phyloP scores from a whole-genome alignment of 495 filamentous ascomycete genomes.

The Penicillium waksmanii region DNA sequence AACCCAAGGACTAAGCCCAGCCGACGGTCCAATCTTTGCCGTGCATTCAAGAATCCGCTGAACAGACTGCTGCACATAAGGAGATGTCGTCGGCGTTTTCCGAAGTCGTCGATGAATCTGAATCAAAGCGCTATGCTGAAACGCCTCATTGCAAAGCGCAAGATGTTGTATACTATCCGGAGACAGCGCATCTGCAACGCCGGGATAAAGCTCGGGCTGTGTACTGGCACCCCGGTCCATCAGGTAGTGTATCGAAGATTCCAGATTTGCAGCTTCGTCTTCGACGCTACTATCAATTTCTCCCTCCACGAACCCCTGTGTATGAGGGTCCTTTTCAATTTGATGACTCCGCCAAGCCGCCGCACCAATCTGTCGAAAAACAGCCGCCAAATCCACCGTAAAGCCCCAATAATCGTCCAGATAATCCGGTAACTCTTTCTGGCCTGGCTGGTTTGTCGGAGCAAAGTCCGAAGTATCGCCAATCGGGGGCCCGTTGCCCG shows the following conservation, averaged over 20 bases:
- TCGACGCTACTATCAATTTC: constrained; percentile 31
- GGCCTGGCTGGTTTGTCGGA: constrained; percentile 20
- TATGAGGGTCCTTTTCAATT: constrained; percentile 13
- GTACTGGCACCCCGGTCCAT: constrained; percentile 39
- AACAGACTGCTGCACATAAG: constrained; percentile 45
- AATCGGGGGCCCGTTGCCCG: constrained; percentile 50
- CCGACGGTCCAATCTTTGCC: constrained; percentile 44
- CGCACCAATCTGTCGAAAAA: constrained; percentile 49
- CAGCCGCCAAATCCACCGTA: constrained; percentile 43
- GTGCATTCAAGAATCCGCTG: constrained; percentile 48
- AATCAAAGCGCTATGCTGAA: constrained; percentile 51
- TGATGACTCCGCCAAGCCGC: constrained; percentile 45
- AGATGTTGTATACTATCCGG: constrained; percentile 40
- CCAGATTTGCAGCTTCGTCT: constrained; percentile 38
- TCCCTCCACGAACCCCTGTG: constrained; percentile 20
- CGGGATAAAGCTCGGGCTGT: constrained; percentile 45
- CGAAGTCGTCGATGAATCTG: constrained; percentile 48
- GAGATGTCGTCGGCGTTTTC: constrained; percentile 37
- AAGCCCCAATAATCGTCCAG: constrained; percentile 55
- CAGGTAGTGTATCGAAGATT: constrained; percentile 39
- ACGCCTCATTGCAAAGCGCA: constrained; percentile 51
- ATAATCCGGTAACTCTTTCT: constrained; percentile 40
- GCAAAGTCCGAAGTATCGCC: constrained; percentile 31
- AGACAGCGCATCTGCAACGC: constrained; percentile 40
- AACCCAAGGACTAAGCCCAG: constrained; percentile 50